These are phyloP conservation scores for Yarrowia deformans DNA, from an alignment of 805 yeast species.

Conservation along the genomic window DNA sequence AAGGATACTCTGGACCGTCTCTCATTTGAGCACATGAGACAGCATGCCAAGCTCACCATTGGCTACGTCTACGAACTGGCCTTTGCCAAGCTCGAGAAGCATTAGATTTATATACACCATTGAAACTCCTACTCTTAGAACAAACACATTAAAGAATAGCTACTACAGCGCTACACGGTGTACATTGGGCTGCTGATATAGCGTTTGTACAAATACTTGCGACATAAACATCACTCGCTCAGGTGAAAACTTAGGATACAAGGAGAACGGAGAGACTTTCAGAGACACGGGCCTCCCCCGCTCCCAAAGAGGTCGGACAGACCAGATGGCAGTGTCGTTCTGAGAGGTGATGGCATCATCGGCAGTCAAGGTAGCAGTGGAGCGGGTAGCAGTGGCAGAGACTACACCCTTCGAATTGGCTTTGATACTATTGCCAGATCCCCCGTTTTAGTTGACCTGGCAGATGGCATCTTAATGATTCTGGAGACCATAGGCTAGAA, in stretches of 20 bases:
- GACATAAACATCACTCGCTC: no score
- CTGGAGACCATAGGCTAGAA: slow-evolving; percentile 68
- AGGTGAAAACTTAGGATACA: no score
- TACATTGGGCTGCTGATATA: no score
- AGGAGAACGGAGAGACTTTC: no score
- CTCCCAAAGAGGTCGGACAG: no score
- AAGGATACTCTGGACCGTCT: slow-evolving; percentile 83
- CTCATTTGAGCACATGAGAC: slow-evolving; percentile 76
- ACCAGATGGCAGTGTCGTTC: no score
- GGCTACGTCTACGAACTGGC: slow-evolving; percentile 78
- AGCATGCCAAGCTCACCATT: slow-evolving; percentile 79
- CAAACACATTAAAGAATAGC: no score
- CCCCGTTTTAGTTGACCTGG: slow-evolving; percentile 49
- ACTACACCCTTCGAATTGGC: slow-evolving; percentile 43
- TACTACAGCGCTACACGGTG: no score
- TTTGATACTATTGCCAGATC: slow-evolving; percentile 40
- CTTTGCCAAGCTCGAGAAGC: slow-evolving; percentile 47
- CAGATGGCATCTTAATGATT: slow-evolving; percentile 61
- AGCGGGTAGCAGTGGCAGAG: slow-evolving; percentile 30
- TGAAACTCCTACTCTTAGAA: no score
- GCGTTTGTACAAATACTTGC: no score
- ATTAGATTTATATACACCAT: neutral
- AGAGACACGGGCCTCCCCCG: no score
- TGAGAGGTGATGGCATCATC: no score
- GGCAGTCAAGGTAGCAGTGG: neutral